Conservation (phyloP, 2,329 filamentous ascomycete species). For the Xylaria digitata region DNA sequence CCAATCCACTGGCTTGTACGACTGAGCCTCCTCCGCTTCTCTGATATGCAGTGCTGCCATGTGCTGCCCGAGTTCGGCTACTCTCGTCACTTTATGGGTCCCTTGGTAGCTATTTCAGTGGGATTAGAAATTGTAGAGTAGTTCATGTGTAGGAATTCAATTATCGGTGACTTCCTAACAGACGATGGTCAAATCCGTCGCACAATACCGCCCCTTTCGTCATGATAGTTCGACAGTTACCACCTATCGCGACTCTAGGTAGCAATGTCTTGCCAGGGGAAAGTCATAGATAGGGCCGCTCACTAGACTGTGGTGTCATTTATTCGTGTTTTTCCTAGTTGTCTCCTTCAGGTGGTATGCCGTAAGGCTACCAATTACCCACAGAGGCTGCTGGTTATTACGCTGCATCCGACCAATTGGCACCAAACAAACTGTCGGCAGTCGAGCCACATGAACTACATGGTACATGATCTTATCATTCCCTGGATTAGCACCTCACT, state of each 20-base stretch:
- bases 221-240: neutral
- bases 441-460: neutral
- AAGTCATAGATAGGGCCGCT: conserved; percentile 4
- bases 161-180: neutral
- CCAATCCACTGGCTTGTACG: conserved; percentile 7
- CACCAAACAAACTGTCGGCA: neutral
- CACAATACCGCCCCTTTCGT: neutral
- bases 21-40: conserved; percentile 17
- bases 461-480: neutral
- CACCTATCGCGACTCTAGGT: neutral
- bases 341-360: neutral
- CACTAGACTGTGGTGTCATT: neutral
- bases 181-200: neutral
- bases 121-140: conserved; percentile 19
- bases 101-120: neutral
- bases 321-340: neutral
- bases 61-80: neutral
- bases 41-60: conserved; percentile 4
- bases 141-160: conserved; percentile 21
- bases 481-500: neutral
- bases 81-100: neutral
- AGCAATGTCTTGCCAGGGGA: neutral
- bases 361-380: conserved; percentile 29
- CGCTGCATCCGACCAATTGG: conserved; percentile 6
- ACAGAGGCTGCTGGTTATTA: neutral